Conservation (phyloP, 2,329 filamentous ascomycete species). For the Aspergillus pseudotamarii region DNA sequence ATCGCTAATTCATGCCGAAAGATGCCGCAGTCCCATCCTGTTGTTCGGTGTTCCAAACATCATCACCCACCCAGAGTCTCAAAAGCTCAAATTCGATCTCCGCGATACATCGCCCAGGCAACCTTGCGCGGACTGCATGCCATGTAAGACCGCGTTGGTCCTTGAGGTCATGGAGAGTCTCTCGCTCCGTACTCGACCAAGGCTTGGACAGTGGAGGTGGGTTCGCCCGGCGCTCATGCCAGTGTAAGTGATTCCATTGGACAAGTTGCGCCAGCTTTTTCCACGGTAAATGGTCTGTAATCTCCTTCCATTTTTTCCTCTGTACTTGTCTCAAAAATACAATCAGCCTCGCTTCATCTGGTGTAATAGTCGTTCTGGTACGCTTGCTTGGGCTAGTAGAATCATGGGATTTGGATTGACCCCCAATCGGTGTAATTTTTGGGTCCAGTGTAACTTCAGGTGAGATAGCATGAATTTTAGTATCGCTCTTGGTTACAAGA, state of each 20-base stretch:
- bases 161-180: conserved; percentile 29
- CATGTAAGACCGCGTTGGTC: conserved; percentile 33
- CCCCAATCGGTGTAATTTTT: not conserved
- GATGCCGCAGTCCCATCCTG: conserved; percentile 2
- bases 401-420: conserved; percentile 8
- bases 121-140: conserved; percentile 28
- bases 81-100: conserved; percentile 40
- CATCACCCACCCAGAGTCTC: conserved; percentile 32
- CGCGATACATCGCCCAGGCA: conserved; percentile 32
- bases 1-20: not conserved
- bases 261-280: conserved; percentile 24
- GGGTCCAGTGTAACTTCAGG: conserved; percentile 7
- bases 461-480: not conserved
- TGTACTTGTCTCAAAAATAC: conserved; percentile 33
- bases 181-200: conserved; percentile 34
- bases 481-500: not conserved
- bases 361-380: conserved; percentile 25
- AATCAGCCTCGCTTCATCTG: conserved; percentile 36
- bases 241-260: conserved; percentile 34
- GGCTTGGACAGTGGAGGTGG: conserved; percentile 29
- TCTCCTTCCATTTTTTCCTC: conserved; percentile 32
- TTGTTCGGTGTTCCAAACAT: conserved; percentile 17
- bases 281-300: conserved; percentile 31
- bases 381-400: conserved; percentile 24
- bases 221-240: conserved; percentile 29